phyloP scores from a whole-genome alignment of 768 basidiomycete genomes.

The Collybiopsis luxurians region DNA sequence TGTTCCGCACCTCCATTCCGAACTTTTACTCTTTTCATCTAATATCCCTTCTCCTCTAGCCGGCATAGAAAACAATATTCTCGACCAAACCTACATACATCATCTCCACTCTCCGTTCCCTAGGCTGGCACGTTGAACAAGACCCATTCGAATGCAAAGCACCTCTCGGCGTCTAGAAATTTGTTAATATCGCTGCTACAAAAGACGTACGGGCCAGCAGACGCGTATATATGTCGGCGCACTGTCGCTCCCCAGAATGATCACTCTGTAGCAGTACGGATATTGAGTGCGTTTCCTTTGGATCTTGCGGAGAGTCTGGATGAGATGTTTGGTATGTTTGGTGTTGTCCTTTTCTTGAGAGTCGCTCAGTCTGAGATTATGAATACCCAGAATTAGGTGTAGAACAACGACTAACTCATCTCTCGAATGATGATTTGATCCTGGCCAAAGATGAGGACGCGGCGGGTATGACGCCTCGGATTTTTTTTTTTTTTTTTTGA shows the following conservation, averaged over 20 bases:
- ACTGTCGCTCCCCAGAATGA: constrained; percentile 93
- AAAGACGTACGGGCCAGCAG: constrained; percentile 85
- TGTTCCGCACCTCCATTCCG: neutral
- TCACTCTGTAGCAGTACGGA: too few relatives aligned
- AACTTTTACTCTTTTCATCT: neutral
- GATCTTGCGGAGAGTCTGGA: constrained; percentile 87
- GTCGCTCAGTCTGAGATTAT: too few relatives aligned
- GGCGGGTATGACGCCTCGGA: constrained; percentile 81
- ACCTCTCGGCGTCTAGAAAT: constrained; percentile 75
- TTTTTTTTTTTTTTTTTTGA: constrained; percentile 99
- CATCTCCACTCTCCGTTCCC: constrained; percentile 58
- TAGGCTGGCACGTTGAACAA: constrained; percentile 88
- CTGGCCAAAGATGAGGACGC: constrained; percentile 70
- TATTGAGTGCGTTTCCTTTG: constrained; percentile 92
- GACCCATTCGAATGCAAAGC: constrained; percentile 79
- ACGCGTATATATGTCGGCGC: constrained; percentile 85
- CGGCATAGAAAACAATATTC: constrained; percentile 73
- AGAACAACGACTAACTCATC: constrained; percentile 31
- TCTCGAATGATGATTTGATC: constrained; percentile 41
- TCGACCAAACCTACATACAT: constrained; percentile 85
- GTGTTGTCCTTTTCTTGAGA: too few relatives aligned
- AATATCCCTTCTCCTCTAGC: constrained; percentile 32
- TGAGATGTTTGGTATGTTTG: constrained; percentile 54
- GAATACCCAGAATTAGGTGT: too few relatives aligned
- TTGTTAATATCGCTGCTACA: constrained; percentile 93